Conservation (phyloP, 176 grass and related monocot genomes). For the Carex cristatella region DNA sequence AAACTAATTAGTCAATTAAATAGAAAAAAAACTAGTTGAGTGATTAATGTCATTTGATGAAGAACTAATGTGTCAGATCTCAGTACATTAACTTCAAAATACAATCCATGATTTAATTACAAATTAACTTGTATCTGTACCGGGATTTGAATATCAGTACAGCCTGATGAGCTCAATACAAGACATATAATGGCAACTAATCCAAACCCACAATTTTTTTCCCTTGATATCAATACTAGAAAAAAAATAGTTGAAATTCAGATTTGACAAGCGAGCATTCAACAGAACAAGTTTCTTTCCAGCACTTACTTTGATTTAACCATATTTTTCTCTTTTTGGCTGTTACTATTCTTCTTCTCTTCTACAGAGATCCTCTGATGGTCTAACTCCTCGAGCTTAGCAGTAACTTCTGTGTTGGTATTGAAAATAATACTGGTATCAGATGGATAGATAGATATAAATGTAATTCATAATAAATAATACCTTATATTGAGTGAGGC, state of each 20-base stretch:
- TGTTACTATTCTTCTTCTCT: slow-evolving; percentile 38
- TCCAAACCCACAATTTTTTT: neutral
- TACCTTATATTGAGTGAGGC: neutral
- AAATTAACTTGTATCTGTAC: slow-evolving; percentile 1
- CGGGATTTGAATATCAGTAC: neutral
- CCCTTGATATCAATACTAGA: neutral
- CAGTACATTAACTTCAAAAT: neutral
- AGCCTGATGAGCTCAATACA: neutral
- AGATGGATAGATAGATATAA: neutral
- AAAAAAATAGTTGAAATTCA: neutral
- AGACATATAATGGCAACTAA: neutral
- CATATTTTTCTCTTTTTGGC: slow-evolving; percentile 56
- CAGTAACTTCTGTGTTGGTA: slow-evolving; percentile 44
- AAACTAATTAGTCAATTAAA: slow-evolving; percentile 22
- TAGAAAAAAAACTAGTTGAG: neutral
- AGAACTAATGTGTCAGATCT: neutral
- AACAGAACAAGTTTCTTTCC: neutral
- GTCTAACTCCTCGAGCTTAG: slow-evolving; percentile 49
- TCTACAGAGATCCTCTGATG: slow-evolving; percentile 47
- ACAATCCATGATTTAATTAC: neutral
- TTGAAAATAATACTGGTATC: slow-evolving; percentile 12
- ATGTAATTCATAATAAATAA: neutral
- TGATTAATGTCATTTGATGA: neutral
- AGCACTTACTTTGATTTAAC: slow-evolving; percentile 44
- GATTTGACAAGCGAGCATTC: neutral